Evolutionary conservation across 441 rosid species (phyloP).

Genomic region (Gossypium gossypioides): DNA sequence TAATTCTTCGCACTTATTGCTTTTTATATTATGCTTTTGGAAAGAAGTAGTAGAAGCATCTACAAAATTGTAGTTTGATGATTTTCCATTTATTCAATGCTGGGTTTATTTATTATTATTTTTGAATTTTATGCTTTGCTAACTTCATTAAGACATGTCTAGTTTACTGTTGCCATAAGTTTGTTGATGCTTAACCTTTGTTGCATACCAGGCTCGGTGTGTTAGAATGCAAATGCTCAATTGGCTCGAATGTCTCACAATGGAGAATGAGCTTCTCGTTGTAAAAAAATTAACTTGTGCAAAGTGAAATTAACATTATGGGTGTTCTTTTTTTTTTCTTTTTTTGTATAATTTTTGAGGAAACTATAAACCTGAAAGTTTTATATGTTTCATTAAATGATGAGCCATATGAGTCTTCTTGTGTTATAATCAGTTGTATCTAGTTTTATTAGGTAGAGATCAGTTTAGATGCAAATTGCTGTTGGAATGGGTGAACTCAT

Average conservation of each 20-base stretch:
- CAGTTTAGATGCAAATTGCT: not conserved
- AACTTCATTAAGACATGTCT: not conserved
- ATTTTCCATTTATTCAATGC: not conserved
- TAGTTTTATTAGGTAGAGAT: not conserved
- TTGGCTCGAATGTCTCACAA: not conserved
- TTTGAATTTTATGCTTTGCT: not conserved
- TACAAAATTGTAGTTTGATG: not conserved
- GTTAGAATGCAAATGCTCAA: not conserved
- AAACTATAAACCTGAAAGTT: too few species aligned
- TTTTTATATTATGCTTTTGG: not conserved
- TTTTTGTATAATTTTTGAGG: not conserved
- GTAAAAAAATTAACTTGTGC: not conserved
- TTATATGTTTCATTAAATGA: not conserved
- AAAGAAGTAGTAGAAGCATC: not conserved
- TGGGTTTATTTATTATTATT: not conserved
- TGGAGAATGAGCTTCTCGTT: not conserved
- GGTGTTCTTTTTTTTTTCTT: too few species aligned
- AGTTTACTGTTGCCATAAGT: not conserved
- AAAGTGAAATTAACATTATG: not conserved
- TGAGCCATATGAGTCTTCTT: not conserved
- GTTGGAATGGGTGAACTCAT: not conserved
- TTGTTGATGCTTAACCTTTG: not conserved
- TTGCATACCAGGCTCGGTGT: not conserved
- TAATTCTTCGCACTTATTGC: not conserved
- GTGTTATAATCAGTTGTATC: not conserved